These are phyloP conservation scores for Botrytis deweyae DNA, from an alignment of 2,329 filamentous ascomycete species.

Conservation along the genomic window DNA sequence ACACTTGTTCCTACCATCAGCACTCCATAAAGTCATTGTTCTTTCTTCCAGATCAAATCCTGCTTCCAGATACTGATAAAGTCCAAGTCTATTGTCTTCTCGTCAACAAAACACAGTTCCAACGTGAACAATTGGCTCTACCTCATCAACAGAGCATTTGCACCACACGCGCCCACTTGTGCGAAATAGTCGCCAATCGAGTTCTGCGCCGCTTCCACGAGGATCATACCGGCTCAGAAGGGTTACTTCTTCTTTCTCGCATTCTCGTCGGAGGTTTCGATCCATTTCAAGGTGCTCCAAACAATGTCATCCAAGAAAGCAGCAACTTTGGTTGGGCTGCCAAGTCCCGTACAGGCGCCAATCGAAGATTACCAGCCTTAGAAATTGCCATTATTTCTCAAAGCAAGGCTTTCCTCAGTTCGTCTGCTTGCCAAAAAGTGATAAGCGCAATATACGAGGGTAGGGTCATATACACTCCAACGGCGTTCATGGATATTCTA, in stretches of 20 bases:
- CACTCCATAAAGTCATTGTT: neutral
- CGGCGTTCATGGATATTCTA: conserved; percentile 77
- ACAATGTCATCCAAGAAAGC: conserved; percentile 60
- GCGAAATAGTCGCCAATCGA: conserved; percentile 76
- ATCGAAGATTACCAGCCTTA: conserved; percentile 63
- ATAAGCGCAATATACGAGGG: conserved; percentile 81
- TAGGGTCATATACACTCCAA: conserved; percentile 78
- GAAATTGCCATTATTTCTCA: conserved; percentile 83
- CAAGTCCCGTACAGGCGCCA: conserved; percentile 46
- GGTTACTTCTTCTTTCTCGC: conserved; percentile 71
- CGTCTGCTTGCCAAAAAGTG: conserved; percentile 77
- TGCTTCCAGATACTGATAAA: neutral
- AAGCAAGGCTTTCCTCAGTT: conserved; percentile 74
- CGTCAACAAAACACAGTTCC: conserved; percentile 77
- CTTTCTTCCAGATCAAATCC: neutral
- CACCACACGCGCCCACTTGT: conserved; percentile 72
- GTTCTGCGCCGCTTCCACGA: conserved; percentile 78
- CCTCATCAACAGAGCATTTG: conserved; percentile 80
- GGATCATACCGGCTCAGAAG: conserved; percentile 68
- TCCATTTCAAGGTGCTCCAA: conserved; percentile 79
- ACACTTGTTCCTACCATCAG: neutral
- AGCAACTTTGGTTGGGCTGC: conserved; percentile 43
- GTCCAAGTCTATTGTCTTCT: conserved; percentile 73
- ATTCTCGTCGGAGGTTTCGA: conserved; percentile 82
- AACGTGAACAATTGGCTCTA: conserved; percentile 73